Evolutionary conservation across 2,329 filamentous ascomycete genomes (phyloP).

Genomic region (Aschersonia sp.): DNA sequence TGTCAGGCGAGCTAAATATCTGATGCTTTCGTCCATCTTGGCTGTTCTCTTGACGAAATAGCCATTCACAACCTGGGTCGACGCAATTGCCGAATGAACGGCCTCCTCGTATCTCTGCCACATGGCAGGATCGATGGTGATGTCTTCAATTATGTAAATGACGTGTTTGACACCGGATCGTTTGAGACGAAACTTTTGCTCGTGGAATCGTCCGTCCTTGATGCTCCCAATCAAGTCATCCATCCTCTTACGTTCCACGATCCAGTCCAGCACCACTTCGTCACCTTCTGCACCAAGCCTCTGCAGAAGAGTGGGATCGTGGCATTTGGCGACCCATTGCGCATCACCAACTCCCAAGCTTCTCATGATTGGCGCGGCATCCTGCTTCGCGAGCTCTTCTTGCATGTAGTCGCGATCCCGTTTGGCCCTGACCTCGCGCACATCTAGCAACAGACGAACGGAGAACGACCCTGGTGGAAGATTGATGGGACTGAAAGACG

Average conservation of each 20-base stretch:
- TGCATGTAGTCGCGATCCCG: slow-evolving; percentile 67
- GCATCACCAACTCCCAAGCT: slow-evolving; percentile 60
- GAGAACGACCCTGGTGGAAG: slow-evolving; percentile 54
- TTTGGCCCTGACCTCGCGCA: slow-evolving; percentile 57
- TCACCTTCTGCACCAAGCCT: slow-evolving; percentile 45
- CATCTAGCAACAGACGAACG: slow-evolving; percentile 59
- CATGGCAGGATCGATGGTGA: slow-evolving; percentile 40
- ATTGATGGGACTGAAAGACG: slow-evolving; percentile 41
- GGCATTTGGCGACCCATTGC: slow-evolving; percentile 64
- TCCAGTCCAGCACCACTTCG: slow-evolving; percentile 65
- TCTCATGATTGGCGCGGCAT: slow-evolving; percentile 50
- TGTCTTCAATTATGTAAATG: slow-evolving; percentile 66
- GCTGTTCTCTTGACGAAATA: slow-evolving; percentile 66
- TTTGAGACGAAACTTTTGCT: slow-evolving; percentile 69
- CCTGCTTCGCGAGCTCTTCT: slow-evolving; percentile 52
- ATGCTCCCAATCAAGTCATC: slow-evolving; percentile 71
- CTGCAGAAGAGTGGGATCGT: slow-evolving; percentile 40
- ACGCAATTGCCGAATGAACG: slow-evolving; percentile 59
- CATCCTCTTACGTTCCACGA: slow-evolving; percentile 66
- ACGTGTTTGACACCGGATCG: slow-evolving; percentile 63
- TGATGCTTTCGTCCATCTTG: slow-evolving; percentile 65
- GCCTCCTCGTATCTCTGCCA: slow-evolving; percentile 47
- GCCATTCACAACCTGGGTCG: slow-evolving; percentile 63
- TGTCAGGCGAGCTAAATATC: slow-evolving; percentile 62
- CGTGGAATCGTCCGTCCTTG: slow-evolving; percentile 69